Evolutionary conservation across 345 rosid genomes (phyloP).

Genomic region (Excoecaria cochinchinensis): DNA sequence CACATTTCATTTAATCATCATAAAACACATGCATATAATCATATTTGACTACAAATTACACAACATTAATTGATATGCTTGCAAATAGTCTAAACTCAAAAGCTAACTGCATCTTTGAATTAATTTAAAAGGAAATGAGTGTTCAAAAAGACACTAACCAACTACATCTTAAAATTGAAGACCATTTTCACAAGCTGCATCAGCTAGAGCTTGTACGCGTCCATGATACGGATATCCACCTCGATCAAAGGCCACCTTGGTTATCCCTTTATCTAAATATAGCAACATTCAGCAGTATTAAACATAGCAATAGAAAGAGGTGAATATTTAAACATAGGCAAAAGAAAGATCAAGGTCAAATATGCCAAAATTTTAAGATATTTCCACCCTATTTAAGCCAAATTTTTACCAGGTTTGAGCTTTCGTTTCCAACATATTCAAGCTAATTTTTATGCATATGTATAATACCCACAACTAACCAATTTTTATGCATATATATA

Average conservation of each 20-base stretch:
- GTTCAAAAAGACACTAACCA: conserved; percentile 19
- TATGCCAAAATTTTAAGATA: neutral
- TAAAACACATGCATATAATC: too few species aligned
- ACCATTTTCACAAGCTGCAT: conserved; percentile 81
- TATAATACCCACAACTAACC: too few species aligned
- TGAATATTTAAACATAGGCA: neutral
- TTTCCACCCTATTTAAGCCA: neutral
- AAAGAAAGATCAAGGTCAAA: neutral
- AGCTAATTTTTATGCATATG: neutral
- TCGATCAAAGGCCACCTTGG: conserved; percentile 83
- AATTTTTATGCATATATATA: too few species aligned
- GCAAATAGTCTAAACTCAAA: conserved; percentile 2
- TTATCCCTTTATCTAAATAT: conserved; percentile 81
- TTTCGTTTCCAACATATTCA: neutral
- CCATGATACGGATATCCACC: conserved; percentile 97
- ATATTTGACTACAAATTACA: too few species aligned
- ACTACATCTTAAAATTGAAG: conserved; percentile 58
- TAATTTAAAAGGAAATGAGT: neutral
- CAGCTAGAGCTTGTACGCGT: conserved; percentile 71
- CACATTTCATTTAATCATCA: too few species aligned
- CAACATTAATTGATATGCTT: neutral
- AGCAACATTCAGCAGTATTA: neutral
- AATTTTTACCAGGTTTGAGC: neutral
- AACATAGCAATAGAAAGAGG: neutral
- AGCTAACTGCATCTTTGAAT: neutral